Evolutionary conservation across 148 eudicot genomes (phyloP).

Genomic region (Vaccinium corymbosum): DNA sequence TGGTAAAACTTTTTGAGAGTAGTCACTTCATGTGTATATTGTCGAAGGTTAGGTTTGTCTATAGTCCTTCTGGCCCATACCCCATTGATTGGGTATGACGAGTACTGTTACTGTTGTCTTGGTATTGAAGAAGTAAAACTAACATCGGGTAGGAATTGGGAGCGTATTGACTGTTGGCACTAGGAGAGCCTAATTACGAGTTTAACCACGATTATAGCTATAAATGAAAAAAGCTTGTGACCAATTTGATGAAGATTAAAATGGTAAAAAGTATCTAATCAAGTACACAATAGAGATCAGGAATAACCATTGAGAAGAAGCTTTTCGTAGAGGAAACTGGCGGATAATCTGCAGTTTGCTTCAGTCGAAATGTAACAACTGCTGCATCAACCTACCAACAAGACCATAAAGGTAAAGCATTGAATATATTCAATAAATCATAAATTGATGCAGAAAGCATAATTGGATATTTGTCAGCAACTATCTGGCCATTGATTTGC

Average conservation of each 20-base stretch:
- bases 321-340: constrained; percentile 69
- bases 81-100: neutral
- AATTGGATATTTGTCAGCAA: neutral
- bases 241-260: neutral
- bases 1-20: neutral
- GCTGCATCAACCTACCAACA: constrained; percentile 82
- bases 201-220: neutral
- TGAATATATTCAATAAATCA: neutral
- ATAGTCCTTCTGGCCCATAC: neutral
- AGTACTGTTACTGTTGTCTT: neutral
- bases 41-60: neutral
- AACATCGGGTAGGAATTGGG: neutral
- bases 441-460: neutral
- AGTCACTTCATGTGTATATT: neutral
- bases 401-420: neutral
- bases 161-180: neutral
- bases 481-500: neutral
- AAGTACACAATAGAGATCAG: constrained; percentile 5
- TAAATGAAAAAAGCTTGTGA: neutral
- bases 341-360: constrained; percentile 69
- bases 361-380: constrained; percentile 70
- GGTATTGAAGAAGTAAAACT: constrained; percentile 6
- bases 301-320: constrained; percentile 79
- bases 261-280: neutral
- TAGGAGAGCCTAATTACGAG: neutral